Evolutionary conservation across 2,329 filamentous ascomycete species (phyloP).

Genomic region (Fusarium sp.): DNA sequence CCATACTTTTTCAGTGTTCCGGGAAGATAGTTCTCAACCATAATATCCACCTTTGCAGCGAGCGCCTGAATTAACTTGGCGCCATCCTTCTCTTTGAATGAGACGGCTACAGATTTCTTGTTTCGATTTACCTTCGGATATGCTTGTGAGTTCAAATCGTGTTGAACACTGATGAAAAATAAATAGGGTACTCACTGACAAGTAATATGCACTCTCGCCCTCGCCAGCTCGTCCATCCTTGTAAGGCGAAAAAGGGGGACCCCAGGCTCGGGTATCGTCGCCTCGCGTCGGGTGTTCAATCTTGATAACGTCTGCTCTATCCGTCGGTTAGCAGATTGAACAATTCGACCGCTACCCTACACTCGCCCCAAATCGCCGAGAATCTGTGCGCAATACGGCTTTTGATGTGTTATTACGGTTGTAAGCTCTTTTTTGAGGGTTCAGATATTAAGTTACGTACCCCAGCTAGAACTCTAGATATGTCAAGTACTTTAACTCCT

Average conservation of each 20-base stretch:
- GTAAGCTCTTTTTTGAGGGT: no score
- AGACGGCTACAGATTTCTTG: conserved; percentile 91
- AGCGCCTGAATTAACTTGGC: conserved; percentile 87
- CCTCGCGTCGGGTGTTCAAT: conserved; percentile 90
- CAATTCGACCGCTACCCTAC: not conserved
- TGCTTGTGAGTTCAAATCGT: not conserved
- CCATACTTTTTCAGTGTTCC: conserved; percentile 89
- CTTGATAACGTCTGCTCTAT: conserved; percentile 93
- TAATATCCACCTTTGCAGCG: conserved; percentile 83
- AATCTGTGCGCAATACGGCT: conserved; percentile 96
- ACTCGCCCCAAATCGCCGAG: conserved; percentile 90
- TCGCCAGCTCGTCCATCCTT: conserved; percentile 65
- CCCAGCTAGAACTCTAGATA: conserved; percentile 77
- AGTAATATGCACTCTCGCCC: conserved; percentile 93
- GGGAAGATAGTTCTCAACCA: conserved; percentile 96
- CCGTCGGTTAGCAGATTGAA: not conserved
- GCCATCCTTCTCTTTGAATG: conserved; percentile 86
- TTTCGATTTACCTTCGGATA: conserved; percentile 85
- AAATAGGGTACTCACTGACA: conserved; percentile 67
- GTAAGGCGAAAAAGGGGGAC: conserved; percentile 89
- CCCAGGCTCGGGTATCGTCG: conserved; percentile 95
- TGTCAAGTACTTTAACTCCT: not conserved
- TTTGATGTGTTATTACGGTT: conserved; percentile 49
- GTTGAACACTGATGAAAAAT: no score
- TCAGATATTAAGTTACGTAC: conserved; percentile 62